Evolutionary conservation across 2,329 filamentous ascomycete species (phyloP).

Genomic region (Colletotrichum plurivorum): DNA sequence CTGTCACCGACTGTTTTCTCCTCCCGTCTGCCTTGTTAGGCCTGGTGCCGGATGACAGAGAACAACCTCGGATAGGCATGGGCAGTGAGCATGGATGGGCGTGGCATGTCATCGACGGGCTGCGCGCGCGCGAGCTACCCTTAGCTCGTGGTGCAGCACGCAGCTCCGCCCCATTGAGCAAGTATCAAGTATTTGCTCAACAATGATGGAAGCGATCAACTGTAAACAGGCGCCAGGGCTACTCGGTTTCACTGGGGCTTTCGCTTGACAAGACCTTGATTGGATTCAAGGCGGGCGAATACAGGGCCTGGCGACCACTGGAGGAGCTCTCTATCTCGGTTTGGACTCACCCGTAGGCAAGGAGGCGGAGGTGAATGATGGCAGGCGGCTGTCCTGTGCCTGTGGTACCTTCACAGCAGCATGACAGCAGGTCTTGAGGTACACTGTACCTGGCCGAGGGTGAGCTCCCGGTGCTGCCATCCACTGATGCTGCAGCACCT

Average conservation of each 20-base stretch:
- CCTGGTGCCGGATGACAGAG: background rate
- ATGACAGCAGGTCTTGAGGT: constrained; percentile 1
- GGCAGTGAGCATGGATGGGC: constrained; percentile 7
- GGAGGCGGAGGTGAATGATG: constrained; percentile 15
- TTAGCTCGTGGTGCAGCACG: constrained; percentile 6
- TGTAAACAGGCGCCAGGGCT: constrained; percentile 23
- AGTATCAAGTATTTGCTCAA: constrained; percentile 27
- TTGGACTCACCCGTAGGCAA: constrained; percentile 6
- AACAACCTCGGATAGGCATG: constrained; percentile 11
- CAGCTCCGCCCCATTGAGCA: constrained; percentile 16
- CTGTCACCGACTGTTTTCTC: constrained; percentile 9
- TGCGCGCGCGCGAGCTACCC: constrained; percentile 1
- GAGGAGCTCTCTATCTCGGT: constrained; percentile 1
- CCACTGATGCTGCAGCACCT: constrained; percentile 14
- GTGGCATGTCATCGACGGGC: background rate
- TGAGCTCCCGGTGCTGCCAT: constrained; percentile 6
- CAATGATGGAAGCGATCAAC: constrained; percentile 24
- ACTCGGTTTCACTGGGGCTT: background rate
- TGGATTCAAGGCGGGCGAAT: constrained; percentile 30
- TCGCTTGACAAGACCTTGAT: constrained; percentile 10
- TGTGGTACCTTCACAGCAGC: constrained; percentile 3
- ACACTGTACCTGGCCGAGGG: constrained; percentile 18
- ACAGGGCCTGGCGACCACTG: constrained; percentile 30
- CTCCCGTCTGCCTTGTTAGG: background rate
- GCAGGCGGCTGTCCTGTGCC: constrained; percentile 20